Base-by-base conservation (phyloP, 805 yeast species). In the Millerozyma miso region DNA sequence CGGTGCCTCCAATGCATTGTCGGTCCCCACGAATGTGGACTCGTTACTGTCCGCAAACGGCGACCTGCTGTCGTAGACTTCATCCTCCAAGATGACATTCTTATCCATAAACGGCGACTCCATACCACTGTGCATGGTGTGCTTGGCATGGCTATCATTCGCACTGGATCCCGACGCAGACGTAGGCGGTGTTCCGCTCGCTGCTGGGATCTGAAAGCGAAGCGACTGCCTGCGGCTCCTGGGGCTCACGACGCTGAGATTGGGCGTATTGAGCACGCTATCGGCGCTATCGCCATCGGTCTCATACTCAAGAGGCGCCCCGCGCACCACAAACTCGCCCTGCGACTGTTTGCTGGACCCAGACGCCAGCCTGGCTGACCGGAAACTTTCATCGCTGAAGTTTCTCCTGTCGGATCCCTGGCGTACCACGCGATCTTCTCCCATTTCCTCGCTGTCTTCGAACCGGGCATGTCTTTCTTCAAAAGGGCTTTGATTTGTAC, bases 71-170 rank as follows among this genome's bases (percentile, higher is more conserved):
- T 58, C 35, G 49, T 54, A 44, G 36, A 56, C 54, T 41, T 56
- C 65, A 26, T 57, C 59, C 17, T 59, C 65, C 42, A 38, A 40
- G 12, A 61, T 60, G 19, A 49, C 50, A 18, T 51, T 49, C 31
- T 46, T 50, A 44, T 62, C 68, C 40, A 50, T 40, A 41, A 66
- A 65, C 2, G 71, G 71, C 5, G 71, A 66, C 16, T 46, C 37
- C 17, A 43, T 36, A 34, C 32, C 42, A 31, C 42, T 35, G n/a
- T 40, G 41, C 26, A 31, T 13, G 15, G 12, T 33, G 16, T 6
- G 37, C 37, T 40, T 43, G 39, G 36, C 37, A 31, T 32, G 35
- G 40, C 34, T 7, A 16, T 39, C 31, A n/a, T 34, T 20, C n/a
- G 39, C 35, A 31, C 23, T 33, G n/a, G 47, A 33, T 19, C 37